Conservation (phyloP, 2,329 filamentous ascomycete genomes). For the Diaporthe sp. region DNA sequence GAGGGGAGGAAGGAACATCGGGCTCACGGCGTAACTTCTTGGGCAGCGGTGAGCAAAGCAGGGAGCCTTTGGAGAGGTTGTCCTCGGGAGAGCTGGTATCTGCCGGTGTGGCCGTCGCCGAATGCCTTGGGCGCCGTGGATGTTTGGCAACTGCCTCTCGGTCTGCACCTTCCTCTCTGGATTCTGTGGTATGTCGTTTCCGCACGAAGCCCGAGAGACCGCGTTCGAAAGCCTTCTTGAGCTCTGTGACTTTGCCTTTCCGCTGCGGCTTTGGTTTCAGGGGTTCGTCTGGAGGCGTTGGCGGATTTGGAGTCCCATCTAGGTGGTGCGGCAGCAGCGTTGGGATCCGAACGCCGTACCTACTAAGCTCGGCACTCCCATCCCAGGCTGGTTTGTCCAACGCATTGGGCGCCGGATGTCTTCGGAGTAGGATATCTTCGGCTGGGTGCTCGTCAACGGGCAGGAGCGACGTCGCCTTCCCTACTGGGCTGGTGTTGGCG, state of each 20-base stretch:
- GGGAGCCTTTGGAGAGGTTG: neutral
- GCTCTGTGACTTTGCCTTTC: neutral
- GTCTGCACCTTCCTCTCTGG: neutral
- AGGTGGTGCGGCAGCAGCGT: neutral
- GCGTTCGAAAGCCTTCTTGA: neutral
- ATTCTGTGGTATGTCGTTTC: neutral
- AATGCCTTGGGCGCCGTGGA: neutral
- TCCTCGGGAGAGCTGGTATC: neutral
- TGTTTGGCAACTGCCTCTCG: neutral
- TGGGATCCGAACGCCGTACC: neutral
- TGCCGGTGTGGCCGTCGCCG: neutral
- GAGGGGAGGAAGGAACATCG: neutral
- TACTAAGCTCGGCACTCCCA: no score
- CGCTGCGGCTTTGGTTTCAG: neutral
- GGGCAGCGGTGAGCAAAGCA: constrained; percentile 19
- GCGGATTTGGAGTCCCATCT: neutral
- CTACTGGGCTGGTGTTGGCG: no score
- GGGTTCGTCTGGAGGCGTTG: no score
- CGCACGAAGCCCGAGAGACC: neutral
- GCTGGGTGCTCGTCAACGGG: neutral
- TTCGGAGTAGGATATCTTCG: no score
- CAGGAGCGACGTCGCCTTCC: neutral
- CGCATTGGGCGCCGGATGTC: no score
- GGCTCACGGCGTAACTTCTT: constrained; percentile 25
- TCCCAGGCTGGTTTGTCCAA: neutral